Base-by-base conservation (phyloP, 139 green algal species). In the Gonium pectorale region DNA sequence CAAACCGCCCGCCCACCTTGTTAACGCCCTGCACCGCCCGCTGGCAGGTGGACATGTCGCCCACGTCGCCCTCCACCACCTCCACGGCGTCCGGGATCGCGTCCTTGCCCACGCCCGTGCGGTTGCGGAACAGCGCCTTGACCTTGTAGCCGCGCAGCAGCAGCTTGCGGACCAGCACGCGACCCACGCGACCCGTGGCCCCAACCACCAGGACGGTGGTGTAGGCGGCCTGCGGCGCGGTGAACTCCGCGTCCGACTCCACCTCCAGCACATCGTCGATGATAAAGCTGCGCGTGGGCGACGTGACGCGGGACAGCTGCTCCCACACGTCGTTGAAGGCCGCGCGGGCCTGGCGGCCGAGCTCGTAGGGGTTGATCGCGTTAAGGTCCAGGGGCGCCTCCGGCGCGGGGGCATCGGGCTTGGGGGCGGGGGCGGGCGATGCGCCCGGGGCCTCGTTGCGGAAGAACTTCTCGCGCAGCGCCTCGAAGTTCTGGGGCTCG, bases 141-240 rank as follows among this genome's bases (percentile, higher is more conserved):
- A 98, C 96, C 49, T 91, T 96, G 90, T 99, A 99, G 46, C 97
- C 97, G 40, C 97, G 93, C 66, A 99, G 92, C 62, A 99, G 86
- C 82, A 99, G 93, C 90, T 99, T 99, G 44, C 97, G 92, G 5
- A 98, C 87, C 3, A 99, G 88, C 29, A 99, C 93, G 33, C 92
- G 87, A 41, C 97, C 97, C 13, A 99, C 95, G 19, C 95, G 86
- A 13, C 97, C 97, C 9, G 97, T 98, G 49, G 96, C 97, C 0
- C 97, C 97, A 0, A 95, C 88, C 11, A 99, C 96, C n/a, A 99
- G 90, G 31, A 99, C 97, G 1, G 89, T 98, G 21, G 97, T 99
- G 74, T 88, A 92, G 33, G 87, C 74, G 24, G 96, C 97, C 35
- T 95, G 87, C 0, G 93, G 93, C 0, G 92, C 89, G 26, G 92